phyloP scores from a whole-genome alignment of 805 yeast genomes.

The Kodamaea hsintzibuensis region DNA sequence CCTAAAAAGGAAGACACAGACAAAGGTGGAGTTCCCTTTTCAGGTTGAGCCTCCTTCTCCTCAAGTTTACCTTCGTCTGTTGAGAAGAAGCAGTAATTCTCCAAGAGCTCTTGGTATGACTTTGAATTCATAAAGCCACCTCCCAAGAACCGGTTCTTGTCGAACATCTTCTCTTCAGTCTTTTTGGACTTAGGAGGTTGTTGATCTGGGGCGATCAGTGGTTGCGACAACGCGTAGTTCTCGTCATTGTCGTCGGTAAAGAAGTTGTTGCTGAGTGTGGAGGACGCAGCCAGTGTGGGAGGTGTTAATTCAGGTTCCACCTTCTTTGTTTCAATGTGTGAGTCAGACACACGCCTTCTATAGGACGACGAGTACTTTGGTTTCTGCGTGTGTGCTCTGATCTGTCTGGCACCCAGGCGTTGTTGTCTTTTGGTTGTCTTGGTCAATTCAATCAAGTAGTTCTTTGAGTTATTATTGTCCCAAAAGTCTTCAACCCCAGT shows the following conservation, averaged over 20 bases:
- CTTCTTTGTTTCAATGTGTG: slow-evolving; percentile 16
- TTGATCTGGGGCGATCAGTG: slow-evolving; percentile 17
- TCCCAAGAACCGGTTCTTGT: slow-evolving; percentile 4
- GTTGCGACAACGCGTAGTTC: slow-evolving; percentile 38
- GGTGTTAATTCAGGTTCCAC: slow-evolving; percentile 9
- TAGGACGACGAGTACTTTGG: slow-evolving; percentile 44
- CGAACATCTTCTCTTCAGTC: neutral
- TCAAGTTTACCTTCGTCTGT: slow-evolving; percentile 16
- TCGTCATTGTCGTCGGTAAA: neutral
- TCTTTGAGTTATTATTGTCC: slow-evolving; percentile 70
- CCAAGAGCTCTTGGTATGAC: slow-evolving; percentile 56
- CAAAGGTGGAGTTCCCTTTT: slow-evolving; percentile 2
- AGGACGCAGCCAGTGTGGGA: slow-evolving; percentile 8
- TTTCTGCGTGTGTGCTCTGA: slow-evolving; percentile 21
- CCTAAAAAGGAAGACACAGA: slow-evolving; percentile 11
- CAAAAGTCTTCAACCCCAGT: slow-evolving; percentile 57
- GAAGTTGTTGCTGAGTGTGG: slow-evolving; percentile 3
- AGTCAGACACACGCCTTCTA: slow-evolving; percentile 33
- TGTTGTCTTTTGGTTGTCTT: slow-evolving; percentile 17
- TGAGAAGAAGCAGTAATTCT: slow-evolving; percentile 53
- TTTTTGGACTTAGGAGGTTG: neutral
- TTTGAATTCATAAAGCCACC: slow-evolving; percentile 40
- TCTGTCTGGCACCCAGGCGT: slow-evolving; percentile 5
- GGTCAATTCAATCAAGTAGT: slow-evolving; percentile 55
- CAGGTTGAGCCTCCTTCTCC: slow-evolving; percentile 1